A percentile compares a stretch with the other conserved stretches of the same genome.
Evolutionary conservation across 129 eudicot genomes (phyloP).

Genomic region (Smallanthus sonchifolius): DNA sequence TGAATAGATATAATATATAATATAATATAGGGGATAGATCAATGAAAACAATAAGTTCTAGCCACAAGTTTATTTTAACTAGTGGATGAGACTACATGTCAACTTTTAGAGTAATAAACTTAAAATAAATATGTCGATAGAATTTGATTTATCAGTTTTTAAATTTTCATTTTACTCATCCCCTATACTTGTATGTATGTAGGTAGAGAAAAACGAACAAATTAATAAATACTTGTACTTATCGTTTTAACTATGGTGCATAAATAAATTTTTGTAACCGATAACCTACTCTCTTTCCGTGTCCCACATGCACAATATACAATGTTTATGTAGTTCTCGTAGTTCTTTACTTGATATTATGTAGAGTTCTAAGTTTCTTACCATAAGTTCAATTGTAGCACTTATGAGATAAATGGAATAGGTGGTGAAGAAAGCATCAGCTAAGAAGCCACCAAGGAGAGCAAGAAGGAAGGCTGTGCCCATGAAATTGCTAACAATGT

Average conservation of each 20-base stretch:
- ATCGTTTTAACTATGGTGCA: not conserved
- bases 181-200: too few relatives aligned
- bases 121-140: too few relatives aligned
- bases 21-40: too few relatives aligned
- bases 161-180: too few relatives aligned
- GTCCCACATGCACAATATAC: not conserved
- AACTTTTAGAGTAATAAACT: too few relatives aligned
- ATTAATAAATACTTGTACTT: too few relatives aligned
- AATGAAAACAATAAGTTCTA: too few relatives aligned
- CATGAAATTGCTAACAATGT: slow-evolving; percentile 81
- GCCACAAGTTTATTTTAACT: too few relatives aligned
- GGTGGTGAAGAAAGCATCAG: slow-evolving; percentile 80
- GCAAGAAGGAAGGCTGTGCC: slow-evolving; percentile 94
- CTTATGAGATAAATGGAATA: slow-evolving; percentile 67
- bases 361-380: slow-evolving; percentile 22
- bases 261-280: too few relatives aligned
- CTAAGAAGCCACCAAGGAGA: slow-evolving; percentile 85
- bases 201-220: too few relatives aligned
- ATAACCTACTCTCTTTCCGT: not conserved
- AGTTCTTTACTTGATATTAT: not conserved
- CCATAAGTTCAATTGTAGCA: slow-evolving; percentile 66
- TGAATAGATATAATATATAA: slow-evolving; percentile 4
- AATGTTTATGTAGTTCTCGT: not conserved
- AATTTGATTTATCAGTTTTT: too few relatives aligned
- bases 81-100: too few relatives aligned